Evolutionary conservation across 2,329 filamentous ascomycete genomes (phyloP).

Genomic region (Penicillium sp.): DNA sequence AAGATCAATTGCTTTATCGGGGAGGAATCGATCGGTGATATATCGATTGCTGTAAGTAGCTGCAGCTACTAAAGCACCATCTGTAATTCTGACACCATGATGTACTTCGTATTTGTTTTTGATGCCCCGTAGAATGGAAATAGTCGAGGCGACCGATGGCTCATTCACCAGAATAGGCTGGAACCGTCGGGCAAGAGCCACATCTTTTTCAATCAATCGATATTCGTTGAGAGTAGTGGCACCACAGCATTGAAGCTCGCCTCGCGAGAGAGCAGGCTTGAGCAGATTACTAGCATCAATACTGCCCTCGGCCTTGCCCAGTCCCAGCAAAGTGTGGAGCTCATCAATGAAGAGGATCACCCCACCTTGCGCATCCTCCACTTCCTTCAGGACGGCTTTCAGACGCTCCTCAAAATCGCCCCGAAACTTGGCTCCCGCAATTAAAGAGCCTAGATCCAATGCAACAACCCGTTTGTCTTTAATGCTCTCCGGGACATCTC

Average conservation of each 20-base stretch:
- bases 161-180: constrained; percentile 94
- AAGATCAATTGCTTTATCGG: constrained; percentile 94
- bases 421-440: constrained; percentile 91
- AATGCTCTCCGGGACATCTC: constrained; percentile 92
- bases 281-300: constrained; percentile 95
- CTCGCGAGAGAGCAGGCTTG: constrained; percentile 88
- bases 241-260: constrained; percentile 91
- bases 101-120: constrained; percentile 98
- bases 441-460: constrained; percentile 85
- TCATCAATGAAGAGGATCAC: constrained; percentile 97
- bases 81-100: constrained; percentile 92
- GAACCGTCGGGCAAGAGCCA: constrained; percentile 85
- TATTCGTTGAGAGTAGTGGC: constrained; percentile 94
- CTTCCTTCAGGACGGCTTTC: constrained; percentile 87
- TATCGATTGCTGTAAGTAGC: constrained; percentile 93
- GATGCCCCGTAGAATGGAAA: constrained; percentile 92
- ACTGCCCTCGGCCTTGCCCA: constrained; percentile 93
- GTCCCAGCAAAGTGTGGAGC: constrained; percentile 82
- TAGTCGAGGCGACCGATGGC: constrained; percentile 85
- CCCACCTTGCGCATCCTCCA: constrained; percentile 81
- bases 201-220: constrained; percentile 91
- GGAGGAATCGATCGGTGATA: constrained; percentile 91
- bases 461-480: constrained; percentile 90
- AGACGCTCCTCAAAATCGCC: constrained; percentile 95
- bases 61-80: constrained; percentile 86